Conservation (phyloP, 1,284 basidiomycete species). For the Boletellus dicymbophilus region DNA sequence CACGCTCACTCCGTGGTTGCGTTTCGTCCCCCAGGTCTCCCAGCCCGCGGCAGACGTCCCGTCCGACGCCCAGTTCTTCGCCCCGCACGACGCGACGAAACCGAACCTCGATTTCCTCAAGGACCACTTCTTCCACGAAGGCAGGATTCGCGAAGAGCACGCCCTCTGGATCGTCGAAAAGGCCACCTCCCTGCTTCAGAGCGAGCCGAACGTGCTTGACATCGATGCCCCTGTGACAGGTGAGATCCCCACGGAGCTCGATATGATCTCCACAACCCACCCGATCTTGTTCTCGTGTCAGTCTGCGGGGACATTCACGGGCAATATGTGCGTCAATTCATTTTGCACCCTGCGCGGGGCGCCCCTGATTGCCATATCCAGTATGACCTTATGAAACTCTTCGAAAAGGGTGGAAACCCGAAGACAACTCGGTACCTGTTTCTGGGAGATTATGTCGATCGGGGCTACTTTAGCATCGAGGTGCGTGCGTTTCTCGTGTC, state of each 20-base stretch:
- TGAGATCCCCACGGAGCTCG: slow-evolving; percentile 30
- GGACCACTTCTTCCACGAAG: slow-evolving; percentile 99
- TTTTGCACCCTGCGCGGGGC: slow-evolving; percentile 6
- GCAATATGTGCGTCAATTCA: slow-evolving; percentile 75
- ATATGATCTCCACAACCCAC: slow-evolving; percentile 1
- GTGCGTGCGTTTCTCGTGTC: slow-evolving; percentile 40
- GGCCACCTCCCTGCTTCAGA: slow-evolving; percentile 71
- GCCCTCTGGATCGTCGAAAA: slow-evolving; percentile 85
- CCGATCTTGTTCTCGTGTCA: slow-evolving; percentile 27
- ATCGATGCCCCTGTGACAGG: slow-evolving; percentile 94
- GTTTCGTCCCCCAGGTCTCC: slow-evolving; percentile 5
- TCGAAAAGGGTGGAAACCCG: slow-evolving; percentile 92
- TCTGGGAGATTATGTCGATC: slow-evolving; percentile 92
- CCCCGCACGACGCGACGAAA: slow-evolving; percentile 77
- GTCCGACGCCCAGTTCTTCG: slow-evolving; percentile 92
- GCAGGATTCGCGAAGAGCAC: slow-evolving; percentile 87
- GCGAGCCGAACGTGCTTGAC: slow-evolving; percentile 83
- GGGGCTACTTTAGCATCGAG: slow-evolving; percentile 92
- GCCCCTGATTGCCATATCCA: slow-evolving; percentile 32
- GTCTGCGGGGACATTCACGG: slow-evolving; percentile 81
- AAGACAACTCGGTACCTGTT: slow-evolving; percentile 88
- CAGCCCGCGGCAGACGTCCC: slow-evolving; percentile 57
- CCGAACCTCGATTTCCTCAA: slow-evolving; percentile 96
- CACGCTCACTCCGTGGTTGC: slow-evolving; percentile 3
- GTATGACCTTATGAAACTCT: slow-evolving; percentile 95